phyloP scores from a whole-genome alignment of 768 basidiomycete species.

The Amyloporia xantha region DNA sequence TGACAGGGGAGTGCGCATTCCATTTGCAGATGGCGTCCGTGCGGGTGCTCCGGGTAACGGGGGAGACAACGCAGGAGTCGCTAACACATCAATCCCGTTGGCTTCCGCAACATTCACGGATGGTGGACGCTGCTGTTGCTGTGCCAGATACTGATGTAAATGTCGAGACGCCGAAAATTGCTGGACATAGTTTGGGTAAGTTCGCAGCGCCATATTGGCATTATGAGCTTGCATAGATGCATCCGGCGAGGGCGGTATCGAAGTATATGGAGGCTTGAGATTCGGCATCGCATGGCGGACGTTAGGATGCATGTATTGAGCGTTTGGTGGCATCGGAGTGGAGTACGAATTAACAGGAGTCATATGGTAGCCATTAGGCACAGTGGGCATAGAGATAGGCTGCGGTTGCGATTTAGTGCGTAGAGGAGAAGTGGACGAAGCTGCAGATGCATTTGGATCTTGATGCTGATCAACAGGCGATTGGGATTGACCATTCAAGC shows the following conservation, averaged over 20 bases:
- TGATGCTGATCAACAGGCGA: too few relatives aligned
- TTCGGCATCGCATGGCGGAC: conserved; percentile 55
- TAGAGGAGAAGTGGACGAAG: conserved; percentile 28
- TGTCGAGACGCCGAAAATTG: conserved; percentile 34
- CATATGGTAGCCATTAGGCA: conserved; percentile 37
- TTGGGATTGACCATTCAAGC: conserved; percentile 16
- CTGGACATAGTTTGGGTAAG: conserved; percentile 33
- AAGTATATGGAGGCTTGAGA: conserved; percentile 51
- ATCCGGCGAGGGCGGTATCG: conserved; percentile 34
- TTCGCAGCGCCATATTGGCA: conserved; percentile 21
- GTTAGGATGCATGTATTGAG: conserved; percentile 28
- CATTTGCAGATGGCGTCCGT: conserved; percentile 53
- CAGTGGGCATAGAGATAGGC: conserved; percentile 28
- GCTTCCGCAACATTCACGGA: conserved; percentile 21
- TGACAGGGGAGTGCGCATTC: conserved; percentile 34
- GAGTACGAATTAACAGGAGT: conserved; percentile 33
- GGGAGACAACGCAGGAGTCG: conserved; percentile 34
- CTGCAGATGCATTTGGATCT: conserved; percentile 2
- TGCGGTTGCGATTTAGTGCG: conserved; percentile 47
- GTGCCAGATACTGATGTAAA: conserved; percentile 31
- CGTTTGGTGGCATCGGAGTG: conserved; percentile 32
- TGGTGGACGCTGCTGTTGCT: conserved; percentile 19
- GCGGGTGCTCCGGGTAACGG: conserved; percentile 32
- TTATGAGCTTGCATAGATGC: conserved; percentile 25
- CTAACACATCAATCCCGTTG: conserved; percentile 26